Evolutionary conservation across 1,139 yeast genomes (phyloP).

Genomic region (Geotrichum bryndzae): DNA sequence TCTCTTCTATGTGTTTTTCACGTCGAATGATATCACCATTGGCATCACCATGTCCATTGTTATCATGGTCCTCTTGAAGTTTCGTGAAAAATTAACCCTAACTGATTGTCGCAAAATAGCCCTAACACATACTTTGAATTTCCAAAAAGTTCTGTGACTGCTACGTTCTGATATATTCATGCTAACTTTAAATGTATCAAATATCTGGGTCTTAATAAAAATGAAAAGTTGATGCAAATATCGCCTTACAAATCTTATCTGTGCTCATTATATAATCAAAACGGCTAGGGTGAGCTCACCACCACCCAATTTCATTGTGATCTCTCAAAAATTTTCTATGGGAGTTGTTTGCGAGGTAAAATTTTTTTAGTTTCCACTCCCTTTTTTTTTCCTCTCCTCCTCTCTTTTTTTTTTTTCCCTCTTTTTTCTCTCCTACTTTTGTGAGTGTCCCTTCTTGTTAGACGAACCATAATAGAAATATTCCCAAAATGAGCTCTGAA

Average conservation of each 20-base stretch:
- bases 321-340: neutral
- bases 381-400: neutral
- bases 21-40: neutral
- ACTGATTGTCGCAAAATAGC: neutral
- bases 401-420: neutral
- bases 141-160: neutral
- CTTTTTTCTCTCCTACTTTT: slow-evolving; percentile 4
- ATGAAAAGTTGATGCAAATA: neutral
- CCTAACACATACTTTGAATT: neutral
- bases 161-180: neutral
- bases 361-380: neutral
- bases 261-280: neutral
- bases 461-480: slow-evolving; percentile 6
- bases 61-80: neutral
- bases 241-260: neutral
- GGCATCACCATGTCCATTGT: neutral
- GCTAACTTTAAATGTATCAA: neutral
- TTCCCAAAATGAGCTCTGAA: slow-evolving; percentile 23
- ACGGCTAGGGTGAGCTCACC: neutral
- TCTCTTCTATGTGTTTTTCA: neutral
- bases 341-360: neutral
- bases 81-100: neutral
- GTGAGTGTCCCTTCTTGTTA: neutral
- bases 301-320: neutral
- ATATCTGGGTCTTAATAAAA: neutral